Evolutionary conservation across 2,329 filamentous ascomycete genomes (phyloP).

Genomic region (Fusarium lateritium): DNA sequence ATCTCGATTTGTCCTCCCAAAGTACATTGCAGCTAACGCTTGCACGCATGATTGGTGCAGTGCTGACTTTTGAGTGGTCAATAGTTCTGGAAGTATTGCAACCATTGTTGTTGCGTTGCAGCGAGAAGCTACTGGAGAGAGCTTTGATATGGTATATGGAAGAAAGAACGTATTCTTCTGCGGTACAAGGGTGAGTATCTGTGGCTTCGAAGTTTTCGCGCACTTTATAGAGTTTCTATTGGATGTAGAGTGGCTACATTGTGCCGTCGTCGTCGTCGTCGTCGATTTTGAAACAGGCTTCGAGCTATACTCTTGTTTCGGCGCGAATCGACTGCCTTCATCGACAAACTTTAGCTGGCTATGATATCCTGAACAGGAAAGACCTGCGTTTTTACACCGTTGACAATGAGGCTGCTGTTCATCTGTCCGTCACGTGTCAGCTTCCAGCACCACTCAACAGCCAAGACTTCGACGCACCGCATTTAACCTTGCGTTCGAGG

Average conservation of each 20-base stretch:
- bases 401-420: constrained; percentile 34
- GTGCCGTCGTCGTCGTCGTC: not conserved
- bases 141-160: constrained; percentile 30
- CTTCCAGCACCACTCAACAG: not conserved
- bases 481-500: constrained; percentile 38
- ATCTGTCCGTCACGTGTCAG: constrained; percentile 5
- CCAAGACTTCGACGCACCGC: constrained; percentile 13
- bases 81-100: constrained; percentile 8
- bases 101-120: not conserved
- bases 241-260: not conserved
- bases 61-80: constrained; percentile 7
- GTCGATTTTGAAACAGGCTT: not conserved
- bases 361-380: constrained; percentile 28
- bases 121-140: not conserved
- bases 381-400: constrained; percentile 29
- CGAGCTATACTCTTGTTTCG: not conserved
- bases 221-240: not conserved
- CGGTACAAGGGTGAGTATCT: constrained; percentile 4
- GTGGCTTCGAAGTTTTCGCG: not conserved
- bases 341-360: constrained; percentile 37
- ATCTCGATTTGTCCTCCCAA: constrained; percentile 22
- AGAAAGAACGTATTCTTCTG: constrained; percentile 23
- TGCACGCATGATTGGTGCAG: constrained; percentile 29
- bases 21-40: constrained; percentile 23
- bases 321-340: constrained; percentile 20